Base-by-base conservation (phyloP, 2,329 filamentous ascomycete species). In the Rutstroemia sp. region DNA sequence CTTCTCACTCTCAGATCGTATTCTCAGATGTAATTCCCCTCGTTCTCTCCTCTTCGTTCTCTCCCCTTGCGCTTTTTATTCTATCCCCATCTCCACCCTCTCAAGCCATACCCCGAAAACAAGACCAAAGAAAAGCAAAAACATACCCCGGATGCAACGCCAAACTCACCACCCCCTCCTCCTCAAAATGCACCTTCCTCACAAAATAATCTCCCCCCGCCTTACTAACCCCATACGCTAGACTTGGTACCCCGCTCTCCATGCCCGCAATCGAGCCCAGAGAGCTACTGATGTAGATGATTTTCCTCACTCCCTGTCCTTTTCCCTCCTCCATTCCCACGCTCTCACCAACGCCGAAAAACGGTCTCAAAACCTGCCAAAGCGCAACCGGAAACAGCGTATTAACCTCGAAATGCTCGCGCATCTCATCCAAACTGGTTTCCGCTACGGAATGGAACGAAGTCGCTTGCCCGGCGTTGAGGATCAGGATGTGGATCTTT, bases 401-500 rank as follows among this genome's bases (percentile, higher is more conserved):
- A 61, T 82, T 81, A 50, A 74, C 61, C 1, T 73, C 64, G 46
- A 79, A 65, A 61, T 75, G 69, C 0, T 62, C 61, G 3, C 59
- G 41, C 27, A 80, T 53, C 10, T 73, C 70, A 5, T 69, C 67
- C 12, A 72, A 62, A 10, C 67, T 62, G 10, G 72, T 70, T 1
- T 62, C 57, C 1, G 73, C 66, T 0, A 61, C 59, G 9, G 56
- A 27, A 0, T 68, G 66, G 52, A 65, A 75, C 5, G 59, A 46
- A 1, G 66, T 61, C 2, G 66, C 66, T 3, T 74, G 70, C 9
- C 73, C 79, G 0, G 79, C 78, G 61, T 81, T 81, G 34, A 77
- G 73, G 52, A 82, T 74, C 2, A 82, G 68, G 9, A 77, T 65
- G 59, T 82, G 75, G 2, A 82, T 64, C 30, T 71, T 65, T 5